A percentile compares a stretch with the other conserved stretches of the same genome.
Evolutionary conservation across 257 asterid species (phyloP).

Genomic region (Jaltomata sinuosa): DNA sequence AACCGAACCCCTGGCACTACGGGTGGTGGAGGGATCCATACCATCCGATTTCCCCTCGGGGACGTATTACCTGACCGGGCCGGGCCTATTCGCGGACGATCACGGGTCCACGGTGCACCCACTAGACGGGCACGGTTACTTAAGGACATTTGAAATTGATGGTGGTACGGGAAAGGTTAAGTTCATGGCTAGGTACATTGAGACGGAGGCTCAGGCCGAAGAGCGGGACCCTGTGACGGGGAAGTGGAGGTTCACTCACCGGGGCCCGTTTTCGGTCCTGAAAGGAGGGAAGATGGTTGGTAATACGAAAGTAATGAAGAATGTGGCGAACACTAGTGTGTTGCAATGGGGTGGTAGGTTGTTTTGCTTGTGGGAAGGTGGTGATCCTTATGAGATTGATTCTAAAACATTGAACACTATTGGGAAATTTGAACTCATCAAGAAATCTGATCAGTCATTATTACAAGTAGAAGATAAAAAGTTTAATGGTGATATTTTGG

Average conservation of each 20-base stretch:
- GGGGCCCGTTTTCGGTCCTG: slow-evolving; percentile 92
- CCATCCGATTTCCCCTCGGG: slow-evolving; percentile 80
- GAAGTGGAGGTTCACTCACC: slow-evolving; percentile 89
- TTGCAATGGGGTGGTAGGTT: slow-evolving; percentile 77
- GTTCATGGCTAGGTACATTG: slow-evolving; percentile 83
- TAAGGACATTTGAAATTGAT: slow-evolving; percentile 53
- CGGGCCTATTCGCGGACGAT: slow-evolving; percentile 85
- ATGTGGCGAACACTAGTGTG: slow-evolving; percentile 97
- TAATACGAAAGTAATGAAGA: slow-evolving; percentile 94
- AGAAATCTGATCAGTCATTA: neutral
- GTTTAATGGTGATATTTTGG: slow-evolving; percentile 26
- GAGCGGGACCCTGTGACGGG: slow-evolving; percentile 80
- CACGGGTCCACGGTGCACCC: slow-evolving; percentile 99
- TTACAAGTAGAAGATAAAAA: neutral
- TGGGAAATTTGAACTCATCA: slow-evolving; percentile 44
- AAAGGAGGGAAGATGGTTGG: slow-evolving; percentile 86
- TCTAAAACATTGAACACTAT: slow-evolving; percentile 38
- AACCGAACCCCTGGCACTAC: slow-evolving; percentile 47
- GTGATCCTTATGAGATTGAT: slow-evolving; percentile 87
- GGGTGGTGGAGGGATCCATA: slow-evolving; percentile 66
- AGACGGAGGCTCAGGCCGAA: slow-evolving; percentile 91
- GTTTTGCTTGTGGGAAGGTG: slow-evolving; percentile 96
- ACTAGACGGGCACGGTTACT: slow-evolving; percentile 87
- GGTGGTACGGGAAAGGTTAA: slow-evolving; percentile 38
- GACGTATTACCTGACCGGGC: slow-evolving; percentile 79